Percentiles rank a stretch among this genome's conserved stretches.
Evolutionary conservation across 192 early-diverging fungal genomes (phyloP).

Genomic region (Coemansia sp.): DNA sequence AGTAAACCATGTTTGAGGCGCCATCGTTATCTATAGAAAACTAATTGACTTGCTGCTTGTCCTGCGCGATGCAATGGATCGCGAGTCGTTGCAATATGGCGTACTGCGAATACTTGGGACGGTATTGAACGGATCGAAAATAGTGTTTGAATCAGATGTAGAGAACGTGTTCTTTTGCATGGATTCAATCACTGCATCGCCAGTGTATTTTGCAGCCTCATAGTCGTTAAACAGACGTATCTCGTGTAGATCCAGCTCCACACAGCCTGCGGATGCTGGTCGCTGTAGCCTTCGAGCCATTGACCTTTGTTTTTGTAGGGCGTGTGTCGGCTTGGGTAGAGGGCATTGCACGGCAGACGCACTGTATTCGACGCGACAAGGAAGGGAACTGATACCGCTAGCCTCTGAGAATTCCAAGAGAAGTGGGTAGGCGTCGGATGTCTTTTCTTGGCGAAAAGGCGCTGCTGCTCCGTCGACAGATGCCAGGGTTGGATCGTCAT

Average conservation of each 20-base stretch:
- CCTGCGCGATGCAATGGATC: conserved; percentile 21
- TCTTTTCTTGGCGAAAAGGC: conserved; percentile 48
- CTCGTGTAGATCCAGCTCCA: background rate
- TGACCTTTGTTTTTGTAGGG: conserved; percentile 9
- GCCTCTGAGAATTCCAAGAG: conserved; percentile 22
- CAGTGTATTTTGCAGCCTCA: conserved; percentile 29
- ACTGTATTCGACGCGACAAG: background rate
- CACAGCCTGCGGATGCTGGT: background rate
- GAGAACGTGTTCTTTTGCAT: conserved; percentile 20
- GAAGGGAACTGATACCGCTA: background rate
- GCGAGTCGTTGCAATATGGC: conserved; percentile 21
- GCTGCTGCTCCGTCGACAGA: conserved; percentile 18
- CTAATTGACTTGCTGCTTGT: conserved; percentile 23
- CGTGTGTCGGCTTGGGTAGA: background rate
- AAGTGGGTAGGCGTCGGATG: conserved; percentile 37
- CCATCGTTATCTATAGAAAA: background rate
- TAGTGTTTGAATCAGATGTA: conserved; percentile 6
- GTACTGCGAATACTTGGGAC: conserved; percentile 31
- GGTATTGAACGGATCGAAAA: conserved; percentile 44
- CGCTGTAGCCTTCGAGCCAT: conserved; percentile 8
- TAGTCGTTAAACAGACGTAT: conserved; percentile 15
- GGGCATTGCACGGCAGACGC: background rate
- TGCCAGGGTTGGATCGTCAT: conserved; percentile 44
- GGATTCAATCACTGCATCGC: conserved; percentile 39
- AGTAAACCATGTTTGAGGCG: background rate